Evolutionary conservation across 257 asterid species (phyloP).

Genomic region (Lithospermum erythrorhizon): DNA sequence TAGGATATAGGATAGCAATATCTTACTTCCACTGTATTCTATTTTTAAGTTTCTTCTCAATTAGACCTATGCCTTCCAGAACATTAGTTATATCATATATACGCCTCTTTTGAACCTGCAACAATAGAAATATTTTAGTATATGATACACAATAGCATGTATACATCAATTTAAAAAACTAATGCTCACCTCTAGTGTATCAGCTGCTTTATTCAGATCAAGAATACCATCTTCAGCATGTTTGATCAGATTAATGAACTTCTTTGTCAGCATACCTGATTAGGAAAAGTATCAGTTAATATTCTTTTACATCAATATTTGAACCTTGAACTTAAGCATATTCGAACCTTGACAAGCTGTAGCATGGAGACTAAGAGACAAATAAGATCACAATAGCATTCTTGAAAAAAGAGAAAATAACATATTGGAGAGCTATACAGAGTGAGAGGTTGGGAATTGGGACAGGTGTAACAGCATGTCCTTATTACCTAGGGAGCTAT

Average conservation of each 20-base stretch:
- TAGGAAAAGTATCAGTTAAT: neutral
- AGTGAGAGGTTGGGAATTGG: no score
- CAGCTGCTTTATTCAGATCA: constrained; percentile 91
- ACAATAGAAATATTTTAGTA: neutral
- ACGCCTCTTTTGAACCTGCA: constrained; percentile 58
- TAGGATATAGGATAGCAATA: neutral
- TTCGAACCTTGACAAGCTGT: no score
- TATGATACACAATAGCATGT: neutral
- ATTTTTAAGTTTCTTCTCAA: constrained; percentile 86
- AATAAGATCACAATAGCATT: no score
- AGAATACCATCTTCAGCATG: constrained; percentile 72
- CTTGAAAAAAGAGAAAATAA: neutral
- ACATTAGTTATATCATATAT: constrained; percentile 93
- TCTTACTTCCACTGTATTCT: constrained; percentile 51
- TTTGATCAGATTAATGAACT: constrained; percentile 36
- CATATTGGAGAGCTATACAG: neutral
- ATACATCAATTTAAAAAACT: neutral
- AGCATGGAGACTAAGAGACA: no score
- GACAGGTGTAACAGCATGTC: no score
- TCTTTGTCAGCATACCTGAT: constrained; percentile 43
- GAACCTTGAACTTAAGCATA: no score
- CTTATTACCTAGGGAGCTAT: constrained; percentile 65
- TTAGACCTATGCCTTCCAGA: constrained; percentile 93
- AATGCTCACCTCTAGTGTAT: constrained; percentile 29
- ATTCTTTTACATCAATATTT: neutral